Evolutionary conservation across 2,329 filamentous ascomycete species (phyloP).

Genomic region (Trichoderma sp.): DNA sequence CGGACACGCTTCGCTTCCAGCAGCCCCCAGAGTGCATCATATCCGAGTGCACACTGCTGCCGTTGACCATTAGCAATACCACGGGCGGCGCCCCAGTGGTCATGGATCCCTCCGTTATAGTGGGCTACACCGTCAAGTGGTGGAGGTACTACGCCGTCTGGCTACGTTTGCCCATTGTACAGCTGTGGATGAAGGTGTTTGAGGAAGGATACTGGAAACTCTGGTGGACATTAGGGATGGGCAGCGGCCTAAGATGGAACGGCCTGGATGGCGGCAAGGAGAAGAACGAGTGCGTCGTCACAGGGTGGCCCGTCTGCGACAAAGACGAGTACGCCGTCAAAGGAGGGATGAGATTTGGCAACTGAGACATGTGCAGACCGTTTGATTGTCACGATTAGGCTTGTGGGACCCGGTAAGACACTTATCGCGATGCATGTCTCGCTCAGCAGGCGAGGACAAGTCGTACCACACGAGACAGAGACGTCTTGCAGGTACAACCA

Average conservation of each 20-base stretch:
- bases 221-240: slow-evolving; percentile 19
- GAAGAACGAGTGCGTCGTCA: slow-evolving; percentile 16
- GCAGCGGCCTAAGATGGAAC: slow-evolving; percentile 14
- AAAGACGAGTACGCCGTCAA: neutral
- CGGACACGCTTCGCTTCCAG: slow-evolving; percentile 17
- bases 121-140: slow-evolving; percentile 18
- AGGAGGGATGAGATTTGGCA: slow-evolving; percentile 7
- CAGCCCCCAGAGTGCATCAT: slow-evolving; percentile 19
- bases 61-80: slow-evolving; percentile 14
- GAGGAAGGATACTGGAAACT: slow-evolving; percentile 18
- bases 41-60: slow-evolving; percentile 19
- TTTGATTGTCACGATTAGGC: neutral
- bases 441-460: neutral
- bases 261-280: slow-evolving; percentile 19
- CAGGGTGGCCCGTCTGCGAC: slow-evolving; percentile 17
- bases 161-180: slow-evolving; percentile 19
- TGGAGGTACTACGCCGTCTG: slow-evolving; percentile 21
- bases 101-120: slow-evolving; percentile 17
- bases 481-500: neutral
- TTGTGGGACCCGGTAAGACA: neutral
- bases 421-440: neutral
- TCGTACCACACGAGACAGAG: neutral
- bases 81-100: slow-evolving; percentile 20
- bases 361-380: neutral
- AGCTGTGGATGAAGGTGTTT: slow-evolving; percentile 19